Evolutionary conservation across 2,329 filamentous ascomycete genomes (phyloP).

Genomic region (Colletotrichum salicis): DNA sequence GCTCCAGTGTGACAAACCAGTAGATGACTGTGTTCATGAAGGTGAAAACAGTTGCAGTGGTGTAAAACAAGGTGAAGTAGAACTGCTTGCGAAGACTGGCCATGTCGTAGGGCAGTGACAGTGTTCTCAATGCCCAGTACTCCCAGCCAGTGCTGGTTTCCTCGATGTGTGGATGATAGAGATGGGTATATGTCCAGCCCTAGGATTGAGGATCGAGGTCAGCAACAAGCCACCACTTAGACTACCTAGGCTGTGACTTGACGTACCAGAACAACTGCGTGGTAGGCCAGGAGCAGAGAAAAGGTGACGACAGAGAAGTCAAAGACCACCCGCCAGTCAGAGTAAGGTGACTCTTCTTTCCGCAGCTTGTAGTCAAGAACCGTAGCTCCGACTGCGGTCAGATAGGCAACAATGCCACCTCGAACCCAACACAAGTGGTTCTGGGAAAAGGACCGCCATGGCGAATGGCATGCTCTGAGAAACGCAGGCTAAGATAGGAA

Average conservation of each 20-base stretch:
- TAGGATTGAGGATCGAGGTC: slow-evolving; percentile 38
- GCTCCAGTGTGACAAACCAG: slow-evolving; percentile 55
- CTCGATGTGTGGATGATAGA: slow-evolving; percentile 57
- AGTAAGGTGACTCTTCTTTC: slow-evolving; percentile 48
- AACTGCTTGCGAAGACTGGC: slow-evolving; percentile 54
- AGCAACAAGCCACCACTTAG: neutral
- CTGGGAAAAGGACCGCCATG: slow-evolving; percentile 60
- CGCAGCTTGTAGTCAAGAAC: slow-evolving; percentile 58
- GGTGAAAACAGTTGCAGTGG: slow-evolving; percentile 55
- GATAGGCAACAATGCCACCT: slow-evolving; percentile 53
- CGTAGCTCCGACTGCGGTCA: slow-evolving; percentile 54
- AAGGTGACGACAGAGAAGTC: slow-evolving; percentile 61
- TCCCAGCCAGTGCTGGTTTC: slow-evolving; percentile 49
- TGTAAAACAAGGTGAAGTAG: slow-evolving; percentile 63
- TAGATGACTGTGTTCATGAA: slow-evolving; percentile 63
- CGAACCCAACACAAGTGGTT: slow-evolving; percentile 57
- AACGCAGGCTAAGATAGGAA: slow-evolving; percentile 56
- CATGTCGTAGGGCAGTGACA: slow-evolving; percentile 59
- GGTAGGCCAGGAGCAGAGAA: slow-evolving; percentile 55
- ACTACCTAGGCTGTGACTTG: neutral
- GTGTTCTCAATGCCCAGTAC: slow-evolving; percentile 48
- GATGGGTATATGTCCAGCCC: slow-evolving; percentile 64
- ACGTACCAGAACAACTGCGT: slow-evolving; percentile 59
- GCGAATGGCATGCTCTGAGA: slow-evolving; percentile 62
- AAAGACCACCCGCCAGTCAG: slow-evolving; percentile 56